Base-by-base conservation (phyloP, 306 rosid genomes). In the Macrotyloma uniflorum region DNA sequence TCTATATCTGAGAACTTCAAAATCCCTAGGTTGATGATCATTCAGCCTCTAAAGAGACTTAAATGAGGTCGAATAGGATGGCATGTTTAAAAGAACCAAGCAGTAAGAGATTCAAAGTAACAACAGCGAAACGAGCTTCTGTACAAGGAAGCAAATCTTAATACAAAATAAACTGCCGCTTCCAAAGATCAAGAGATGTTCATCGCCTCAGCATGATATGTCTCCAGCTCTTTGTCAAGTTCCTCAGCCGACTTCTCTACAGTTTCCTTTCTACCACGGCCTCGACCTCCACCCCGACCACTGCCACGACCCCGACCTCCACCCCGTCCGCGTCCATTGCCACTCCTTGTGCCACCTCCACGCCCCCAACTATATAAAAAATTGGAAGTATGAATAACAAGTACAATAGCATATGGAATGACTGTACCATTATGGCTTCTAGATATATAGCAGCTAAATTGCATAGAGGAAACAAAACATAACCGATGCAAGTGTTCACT, bases 191-290 rank as follows among this genome's bases (percentile, higher is more conserved):
- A 87, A 23, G 77, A 90, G 71, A 84, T 83, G 36, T 93, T 85
- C 98, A 91, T 93, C 55, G 91, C 89, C 43, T 86, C 98, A 0
- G 98, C 91, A 55, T 93, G 99, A 54, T 95, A 95, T 57, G 66
- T 88, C 3, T 95, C 99, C 43, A 95, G 87, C 47, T 95, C 99
- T 69, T 89, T 85, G 88, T 95, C 90, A 45, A 95, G 99, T 0
- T 95, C 88, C 57, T 79, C 97, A 0, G 93, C 94, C 0, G 98
- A 95, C 90, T 87, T 91, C 42, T 92, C 98, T 43, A 89, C 84
- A 0, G 77, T 40, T 33, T 79, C 91, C 86, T 84, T 93, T 77
- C 79, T 88, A 67, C 88, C 97, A 35, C 84, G 88, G 0, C 92
- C 95, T 0, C 89, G 85, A 0, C 91, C 89, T 0, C 84, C 68